Evolutionary conservation across 768 basidiomycete genomes (phyloP), one percentile per base, ranked within the genome.

Genomic region (Amyloporia xantha): DNA sequence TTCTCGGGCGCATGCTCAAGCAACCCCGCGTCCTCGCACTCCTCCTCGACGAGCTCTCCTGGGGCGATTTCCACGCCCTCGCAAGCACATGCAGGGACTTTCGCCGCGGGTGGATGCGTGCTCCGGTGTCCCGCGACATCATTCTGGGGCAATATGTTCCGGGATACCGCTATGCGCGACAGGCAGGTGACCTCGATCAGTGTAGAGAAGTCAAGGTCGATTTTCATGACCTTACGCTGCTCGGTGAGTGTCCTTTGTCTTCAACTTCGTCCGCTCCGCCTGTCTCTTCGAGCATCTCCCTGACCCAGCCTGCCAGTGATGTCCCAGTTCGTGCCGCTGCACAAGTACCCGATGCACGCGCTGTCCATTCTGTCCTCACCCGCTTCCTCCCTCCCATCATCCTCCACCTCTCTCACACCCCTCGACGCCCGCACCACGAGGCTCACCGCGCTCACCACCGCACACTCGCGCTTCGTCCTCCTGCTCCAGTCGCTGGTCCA

Each of bases 381-480:
- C 26, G 37, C 47, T 27, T 44, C 52, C 36, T 28, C 41, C 9
- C 35, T 49, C 10, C 43, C 48, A 12, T 5, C 48, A 1, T 49
- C 75, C 74, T 12, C 63, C 67, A 4, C 39, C 21, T 36, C 50
- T 51, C 70, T 2, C 50, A 58, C 41, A 62, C 68, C 21, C 62
- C 64, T 27, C 53, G 54, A 33, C 47, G 52, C 11, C 64, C 70
- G 51, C 65, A 71, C 53, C 54, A 55, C 40, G 54, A 69, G 68
- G 35, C 67, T 81, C n/a, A 65, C 70, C 26, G 63, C 71, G 2
- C 65, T 86, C 7, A 67, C 79, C 2, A 75, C 75, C 20, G 77
- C 82, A 2, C 86, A 91, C 59, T 84, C 87, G 12, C 79, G 86
- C 9, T 79, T 86, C 55, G 81, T 88, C 19, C 75, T 91, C 15